Base-by-base conservation (phyloP, 2,329 filamentous ascomycete species). In the Diplodia mutila region DNA sequence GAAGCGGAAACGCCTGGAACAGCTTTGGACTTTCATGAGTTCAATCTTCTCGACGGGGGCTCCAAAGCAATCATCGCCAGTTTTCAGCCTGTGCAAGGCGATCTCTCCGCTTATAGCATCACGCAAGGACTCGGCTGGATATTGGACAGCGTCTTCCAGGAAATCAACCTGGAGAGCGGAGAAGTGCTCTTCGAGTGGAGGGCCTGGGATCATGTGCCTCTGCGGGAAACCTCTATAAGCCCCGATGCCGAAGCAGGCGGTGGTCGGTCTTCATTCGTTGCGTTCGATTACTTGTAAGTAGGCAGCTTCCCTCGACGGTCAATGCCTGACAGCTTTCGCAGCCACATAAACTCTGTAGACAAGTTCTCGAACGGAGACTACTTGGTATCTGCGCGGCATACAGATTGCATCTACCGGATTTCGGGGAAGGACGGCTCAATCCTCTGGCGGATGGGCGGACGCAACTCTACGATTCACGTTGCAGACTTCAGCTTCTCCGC, bases 111-210 rank as follows among this genome's bases (percentile, higher is more conserved):
- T 12, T 74, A 80, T 5, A 80, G 76, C 16, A 49, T 39, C 32
- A 73, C 73, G 37, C 66, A 71, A 8, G 71, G 70, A n/a, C 66
- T 75, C 39, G 78, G 79, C 12, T 82, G 77, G 72, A 75, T 83
- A 11, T 75, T 78, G 67, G 79, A 83, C 67, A 77, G 76, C 32
- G 48, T 81, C 29, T 80, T 83, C 69, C 80, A 83, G 71, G 78
- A 81, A 70, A 71, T 81, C 48, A 75, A 80, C 66, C 72, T 80
- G 18, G 76, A 76, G 14, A 78, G 77, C 8, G 74, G 75, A 57
- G 71, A 79, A 46, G 69, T 80, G 9, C 37, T 88, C 7, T 89
- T 89, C 69, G 86, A 89, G 70, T 89, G 86, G 87, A 81, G 80
- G 32, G 85, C 83, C 70, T 75, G 87, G 8, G 85, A 87, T 67